Percentiles rank a stretch among this genome's conserved stretches.
phyloP scores from a whole-genome alignment of 2,329 filamentous ascomycete genomes.

The Cladophialophora psammophila region DNA sequence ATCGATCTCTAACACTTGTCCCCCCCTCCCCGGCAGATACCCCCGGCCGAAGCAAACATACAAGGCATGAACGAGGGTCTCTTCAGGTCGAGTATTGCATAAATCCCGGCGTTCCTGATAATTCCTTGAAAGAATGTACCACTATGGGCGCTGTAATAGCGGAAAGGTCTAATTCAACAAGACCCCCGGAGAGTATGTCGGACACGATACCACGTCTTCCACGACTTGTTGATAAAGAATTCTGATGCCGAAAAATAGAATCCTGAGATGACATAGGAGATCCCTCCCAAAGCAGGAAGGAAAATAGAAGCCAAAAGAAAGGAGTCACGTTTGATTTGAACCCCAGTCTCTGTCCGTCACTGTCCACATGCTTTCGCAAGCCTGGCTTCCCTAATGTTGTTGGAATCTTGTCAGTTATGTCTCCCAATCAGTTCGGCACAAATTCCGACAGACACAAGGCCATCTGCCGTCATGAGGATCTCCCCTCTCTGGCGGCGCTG shows the following conservation, averaged over 20 bases:
- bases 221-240: constrained; percentile 37
- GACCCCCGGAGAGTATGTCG: constrained; percentile 23
- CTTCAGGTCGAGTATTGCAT: constrained; percentile 2
- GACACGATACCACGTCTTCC: constrained; percentile 39
- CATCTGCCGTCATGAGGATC: neutral
- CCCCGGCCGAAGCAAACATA: constrained; percentile 84
- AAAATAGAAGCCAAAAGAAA: constrained; percentile 15
- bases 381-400: neutral
- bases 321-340: constrained; percentile 8
- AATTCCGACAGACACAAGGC: neutral
- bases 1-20: neutral
- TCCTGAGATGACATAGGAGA: constrained; percentile 1
- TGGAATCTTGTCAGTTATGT: neutral
- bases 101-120: neutral
- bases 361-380: neutral
- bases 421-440: neutral
- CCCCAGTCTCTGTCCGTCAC: neutral
- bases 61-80: constrained; percentile 51
- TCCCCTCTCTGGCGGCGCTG: neutral
- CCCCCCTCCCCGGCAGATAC: constrained; percentile 63
- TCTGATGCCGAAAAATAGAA: constrained; percentile 21
- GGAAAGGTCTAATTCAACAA: constrained; percentile 39
- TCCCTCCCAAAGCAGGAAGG: neutral
- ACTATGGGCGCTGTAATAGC: constrained; percentile 29
- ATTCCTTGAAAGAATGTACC: constrained; percentile 22